These are phyloP conservation scores for Fusarium cyanostomum DNA, from an alignment of 2,329 filamentous ascomycete genomes.

Conservation along the genomic window DNA sequence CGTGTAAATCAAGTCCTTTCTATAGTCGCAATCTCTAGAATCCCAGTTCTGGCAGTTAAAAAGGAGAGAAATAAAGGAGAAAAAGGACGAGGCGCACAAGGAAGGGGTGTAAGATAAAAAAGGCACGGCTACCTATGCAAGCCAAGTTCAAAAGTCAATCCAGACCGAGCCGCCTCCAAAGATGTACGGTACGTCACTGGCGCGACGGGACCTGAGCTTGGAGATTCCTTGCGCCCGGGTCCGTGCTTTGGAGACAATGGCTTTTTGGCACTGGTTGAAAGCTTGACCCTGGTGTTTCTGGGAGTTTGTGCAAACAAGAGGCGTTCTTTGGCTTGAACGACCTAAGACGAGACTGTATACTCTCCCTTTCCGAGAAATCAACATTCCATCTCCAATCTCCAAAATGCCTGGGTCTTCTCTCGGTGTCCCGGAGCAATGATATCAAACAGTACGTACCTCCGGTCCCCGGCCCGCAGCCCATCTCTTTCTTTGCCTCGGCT, in stretches of 20 bases:
- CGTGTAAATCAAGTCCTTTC: not conserved
- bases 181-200: constrained; percentile 27
- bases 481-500: constrained; percentile 40
- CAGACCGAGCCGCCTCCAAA: not conserved
- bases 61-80: not conserved
- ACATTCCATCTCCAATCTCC: not conserved
- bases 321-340: no score
- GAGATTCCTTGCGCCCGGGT: constrained; percentile 11
- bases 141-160: constrained; percentile 6
- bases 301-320: no score
- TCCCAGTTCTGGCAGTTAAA: not conserved
- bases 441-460: constrained; percentile 18
- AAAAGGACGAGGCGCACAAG: no score
- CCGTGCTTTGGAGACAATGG: not conserved
- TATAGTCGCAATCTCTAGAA: not conserved
- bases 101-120: not conserved
- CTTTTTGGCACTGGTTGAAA: not conserved
- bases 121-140: not conserved
- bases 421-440: constrained; percentile 35
- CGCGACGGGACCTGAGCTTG: no score
- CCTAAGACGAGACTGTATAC: no score
- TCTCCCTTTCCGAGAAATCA: not conserved
- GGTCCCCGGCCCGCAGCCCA: constrained; percentile 35
- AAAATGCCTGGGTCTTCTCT: not conserved
- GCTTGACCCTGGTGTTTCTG: not conserved